Conservation (phyloP, 2,329 filamentous ascomycete species). For the Pseudogymnoascus sp. region DNA sequence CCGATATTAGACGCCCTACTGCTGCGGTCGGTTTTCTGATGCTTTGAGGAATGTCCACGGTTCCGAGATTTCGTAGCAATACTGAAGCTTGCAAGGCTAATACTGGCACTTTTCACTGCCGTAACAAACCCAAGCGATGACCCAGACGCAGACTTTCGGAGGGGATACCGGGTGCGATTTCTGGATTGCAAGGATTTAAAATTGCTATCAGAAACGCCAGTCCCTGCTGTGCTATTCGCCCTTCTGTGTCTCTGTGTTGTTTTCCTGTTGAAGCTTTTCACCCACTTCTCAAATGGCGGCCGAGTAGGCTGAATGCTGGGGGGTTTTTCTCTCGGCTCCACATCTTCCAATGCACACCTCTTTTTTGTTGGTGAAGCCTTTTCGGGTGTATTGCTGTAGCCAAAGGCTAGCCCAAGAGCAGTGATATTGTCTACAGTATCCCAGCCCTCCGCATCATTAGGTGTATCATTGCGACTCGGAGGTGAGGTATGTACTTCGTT, state of each 20-base stretch:
- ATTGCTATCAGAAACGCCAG: constrained; percentile 32
- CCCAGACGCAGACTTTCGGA: constrained; percentile 55
- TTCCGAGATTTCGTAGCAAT: constrained; percentile 52
- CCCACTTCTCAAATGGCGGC: constrained; percentile 61
- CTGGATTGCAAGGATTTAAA: constrained; percentile 16
- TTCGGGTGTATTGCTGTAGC: constrained; percentile 25
- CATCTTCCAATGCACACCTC: constrained; percentile 25
- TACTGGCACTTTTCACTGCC: constrained; percentile 71
- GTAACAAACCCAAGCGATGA: constrained; percentile 74
- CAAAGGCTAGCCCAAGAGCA: constrained; percentile 33
- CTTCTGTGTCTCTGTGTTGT: constrained; percentile 37
- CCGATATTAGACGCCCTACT: constrained; percentile 51
- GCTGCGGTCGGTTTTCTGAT: constrained; percentile 53
- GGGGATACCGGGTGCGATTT: constrained; percentile 27
- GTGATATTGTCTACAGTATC: constrained; percentile 36
- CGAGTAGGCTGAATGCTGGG: constrained; percentile 10
- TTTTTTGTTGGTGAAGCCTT: constrained; percentile 13
- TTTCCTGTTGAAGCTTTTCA: constrained; percentile 57
- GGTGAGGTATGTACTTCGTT: not conserved
- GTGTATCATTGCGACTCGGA: not conserved
- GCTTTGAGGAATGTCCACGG: constrained; percentile 42
- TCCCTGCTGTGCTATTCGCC: constrained; percentile 28
- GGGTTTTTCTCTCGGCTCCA: constrained; percentile 12
- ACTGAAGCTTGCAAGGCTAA: constrained; percentile 67
- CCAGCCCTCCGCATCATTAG: constrained; percentile 28